These are phyloP conservation scores for Xylaria castorea DNA, from an alignment of 495 filamentous ascomycete species.

Conservation along the genomic window DNA sequence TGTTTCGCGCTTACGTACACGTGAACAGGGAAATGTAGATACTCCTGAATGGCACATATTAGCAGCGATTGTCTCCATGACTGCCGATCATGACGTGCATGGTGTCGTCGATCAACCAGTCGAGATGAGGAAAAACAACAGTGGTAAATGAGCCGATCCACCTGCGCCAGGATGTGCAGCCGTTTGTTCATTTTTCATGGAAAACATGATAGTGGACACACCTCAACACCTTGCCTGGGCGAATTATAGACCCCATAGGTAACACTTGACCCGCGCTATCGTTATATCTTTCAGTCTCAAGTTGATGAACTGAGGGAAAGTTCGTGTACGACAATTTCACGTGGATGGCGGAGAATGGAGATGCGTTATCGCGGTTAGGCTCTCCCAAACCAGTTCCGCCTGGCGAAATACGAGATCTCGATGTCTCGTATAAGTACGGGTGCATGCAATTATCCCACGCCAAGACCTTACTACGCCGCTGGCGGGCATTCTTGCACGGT, in stretches of 20 bases:
- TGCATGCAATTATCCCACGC: conserved; percentile 28
- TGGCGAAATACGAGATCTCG: conserved; percentile 26
- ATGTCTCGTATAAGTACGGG: conserved; percentile 19
- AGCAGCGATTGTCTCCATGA: neutral
- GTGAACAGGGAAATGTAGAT: neutral
- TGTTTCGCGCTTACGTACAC: neutral
- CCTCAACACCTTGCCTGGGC: neutral
- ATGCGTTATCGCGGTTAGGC: conserved; percentile 18
- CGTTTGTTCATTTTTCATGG: conserved; percentile 2
- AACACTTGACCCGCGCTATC: neutral
- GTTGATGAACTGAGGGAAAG: conserved; percentile 1
- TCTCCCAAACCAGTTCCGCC: conserved; percentile 1
- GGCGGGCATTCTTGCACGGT: conserved; percentile 14
- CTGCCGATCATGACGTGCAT: conserved; percentile 23
- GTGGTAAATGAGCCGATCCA: conserved; percentile 21
- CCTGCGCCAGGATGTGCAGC: neutral
- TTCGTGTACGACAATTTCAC: conserved; percentile 20
- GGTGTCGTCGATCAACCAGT: neutral
- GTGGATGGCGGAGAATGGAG: conserved; percentile 1
- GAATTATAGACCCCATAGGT: neutral
- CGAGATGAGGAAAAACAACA: neutral
- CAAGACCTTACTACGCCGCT: conserved; percentile 18
- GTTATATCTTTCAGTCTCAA: neutral
- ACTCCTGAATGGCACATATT: neutral
- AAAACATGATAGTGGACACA: neutral